These are phyloP conservation scores for Cryphonectria nitschkei DNA, from an alignment of 2,329 filamentous ascomycete species.

Conservation along the genomic window DNA sequence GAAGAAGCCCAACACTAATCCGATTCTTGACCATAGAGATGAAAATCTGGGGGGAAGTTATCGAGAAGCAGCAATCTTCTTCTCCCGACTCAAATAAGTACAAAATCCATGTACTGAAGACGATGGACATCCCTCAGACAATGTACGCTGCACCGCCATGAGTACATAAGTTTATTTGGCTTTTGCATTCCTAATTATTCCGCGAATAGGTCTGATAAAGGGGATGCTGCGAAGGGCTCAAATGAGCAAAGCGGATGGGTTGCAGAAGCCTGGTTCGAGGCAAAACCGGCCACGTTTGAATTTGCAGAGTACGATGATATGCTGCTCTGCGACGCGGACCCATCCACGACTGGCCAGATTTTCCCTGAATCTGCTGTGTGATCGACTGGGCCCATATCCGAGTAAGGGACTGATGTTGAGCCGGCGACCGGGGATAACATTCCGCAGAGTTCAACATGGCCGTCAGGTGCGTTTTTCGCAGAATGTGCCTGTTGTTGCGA, in stretches of 20 bases:
- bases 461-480: too few species aligned
- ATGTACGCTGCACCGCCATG: background rate
- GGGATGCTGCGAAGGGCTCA: background rate
- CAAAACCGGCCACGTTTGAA: background rate
- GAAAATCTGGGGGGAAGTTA: background rate
- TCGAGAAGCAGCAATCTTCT: background rate
- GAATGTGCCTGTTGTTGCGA: too few species aligned
- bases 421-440: too few species aligned
- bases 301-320: background rate
- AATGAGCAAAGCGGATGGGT: too few species aligned
- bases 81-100: background rate
- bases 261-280: background rate
- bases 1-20: background rate
- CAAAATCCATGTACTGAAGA: background rate
- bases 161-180: background rate
- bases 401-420: too few species aligned
- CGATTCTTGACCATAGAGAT: background rate
- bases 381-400: too few species aligned
- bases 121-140: background rate
- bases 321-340: background rate
- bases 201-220: background rate
- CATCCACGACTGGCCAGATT: too few species aligned
- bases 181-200: background rate
- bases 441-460: too few species aligned
- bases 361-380: too few species aligned